Conservation (phyloP, 2,329 filamentous ascomycete species). For the Stemphylium beticola region DNA sequence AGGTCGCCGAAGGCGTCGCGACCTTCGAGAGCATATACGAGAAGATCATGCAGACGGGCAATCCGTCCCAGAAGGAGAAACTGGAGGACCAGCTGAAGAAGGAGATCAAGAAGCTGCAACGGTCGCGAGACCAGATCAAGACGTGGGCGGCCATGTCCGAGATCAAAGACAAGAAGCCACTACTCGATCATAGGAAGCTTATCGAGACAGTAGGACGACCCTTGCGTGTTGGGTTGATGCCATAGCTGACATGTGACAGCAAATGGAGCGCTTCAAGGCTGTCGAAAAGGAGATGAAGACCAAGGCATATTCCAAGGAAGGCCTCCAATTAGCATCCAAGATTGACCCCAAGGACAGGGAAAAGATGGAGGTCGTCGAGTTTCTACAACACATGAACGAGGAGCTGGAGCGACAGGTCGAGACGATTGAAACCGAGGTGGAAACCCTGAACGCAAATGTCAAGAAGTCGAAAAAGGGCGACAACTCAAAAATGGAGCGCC, state of each 20-base stretch:
- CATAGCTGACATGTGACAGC: conserved; percentile 61
- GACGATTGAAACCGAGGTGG: conserved; percentile 85
- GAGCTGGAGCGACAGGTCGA: conserved; percentile 95
- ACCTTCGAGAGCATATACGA: conserved; percentile 96
- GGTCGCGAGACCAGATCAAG: conserved; percentile 98
- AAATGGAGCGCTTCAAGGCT: conserved; percentile 99
- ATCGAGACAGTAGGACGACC: conserved; percentile 84
- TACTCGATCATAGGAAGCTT: conserved; percentile 90
- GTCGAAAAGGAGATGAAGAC: conserved; percentile 99
- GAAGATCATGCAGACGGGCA: conserved; percentile 92
- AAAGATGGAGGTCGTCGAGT: conserved; percentile 86
- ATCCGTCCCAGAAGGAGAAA: conserved; percentile 96
- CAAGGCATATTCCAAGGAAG: conserved; percentile 98
- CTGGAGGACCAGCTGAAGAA: conserved; percentile 97
- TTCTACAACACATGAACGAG: conserved; percentile 85
- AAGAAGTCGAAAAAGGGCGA: conserved; percentile 94
- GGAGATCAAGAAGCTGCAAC: conserved; percentile 99
- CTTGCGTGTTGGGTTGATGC: conserved; percentile 10
- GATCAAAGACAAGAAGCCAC: conserved; percentile 97
- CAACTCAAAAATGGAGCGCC: conserved; percentile 79
- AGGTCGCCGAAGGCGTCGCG: conserved; percentile 88
- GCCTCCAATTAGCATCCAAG: conserved; percentile 86
- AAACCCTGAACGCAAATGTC: conserved; percentile 82
- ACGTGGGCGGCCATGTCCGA: conserved; percentile 98
- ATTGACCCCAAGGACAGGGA: conserved; percentile 98